These are phyloP conservation scores for Blepharisma japonicum DNA, from an alignment of 73 alveolate genomes.

Conservation along the genomic window DNA sequence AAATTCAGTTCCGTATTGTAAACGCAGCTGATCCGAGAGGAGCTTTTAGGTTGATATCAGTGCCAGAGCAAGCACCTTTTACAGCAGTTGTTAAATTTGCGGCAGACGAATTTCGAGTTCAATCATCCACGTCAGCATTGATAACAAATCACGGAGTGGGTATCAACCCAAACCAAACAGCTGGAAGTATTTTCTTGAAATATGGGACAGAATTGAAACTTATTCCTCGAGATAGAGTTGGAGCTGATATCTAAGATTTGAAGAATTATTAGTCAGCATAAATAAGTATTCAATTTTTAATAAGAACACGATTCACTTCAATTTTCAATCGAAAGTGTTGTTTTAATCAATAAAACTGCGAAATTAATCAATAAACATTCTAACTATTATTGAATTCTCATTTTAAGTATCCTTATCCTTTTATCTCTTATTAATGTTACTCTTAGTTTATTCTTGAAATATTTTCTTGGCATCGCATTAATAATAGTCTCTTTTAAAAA, in stretches of 20 bases:
- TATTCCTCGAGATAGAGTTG: constrained; percentile 97
- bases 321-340: too few relatives aligned
- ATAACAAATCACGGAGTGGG: constrained; percentile 91
- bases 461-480: too few relatives aligned
- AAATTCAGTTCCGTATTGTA: constrained; percentile 79
- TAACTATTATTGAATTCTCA: too few relatives aligned
- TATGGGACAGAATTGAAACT: constrained; percentile 92
- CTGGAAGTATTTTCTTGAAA: constrained; percentile 87
- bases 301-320: too few relatives aligned
- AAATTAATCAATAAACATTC: too few relatives aligned
- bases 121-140: constrained; percentile 88
- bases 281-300: too few relatives aligned
- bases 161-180: constrained; percentile 81
- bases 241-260: constrained; percentile 32
- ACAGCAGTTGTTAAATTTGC: constrained; percentile 88
- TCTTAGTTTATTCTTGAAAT: too few relatives aligned
- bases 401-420: too few relatives aligned
- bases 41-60: constrained; percentile 67
- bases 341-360: too few relatives aligned
- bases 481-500: too few relatives aligned
- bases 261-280: too few relatives aligned
- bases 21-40: constrained; percentile 88
- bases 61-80: constrained; percentile 94
- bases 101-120: constrained; percentile 92
- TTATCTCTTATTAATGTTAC: too few relatives aligned